Base-by-base conservation (phyloP, 2,329 filamentous ascomycete species). In the Celoporthe dispersa region DNA sequence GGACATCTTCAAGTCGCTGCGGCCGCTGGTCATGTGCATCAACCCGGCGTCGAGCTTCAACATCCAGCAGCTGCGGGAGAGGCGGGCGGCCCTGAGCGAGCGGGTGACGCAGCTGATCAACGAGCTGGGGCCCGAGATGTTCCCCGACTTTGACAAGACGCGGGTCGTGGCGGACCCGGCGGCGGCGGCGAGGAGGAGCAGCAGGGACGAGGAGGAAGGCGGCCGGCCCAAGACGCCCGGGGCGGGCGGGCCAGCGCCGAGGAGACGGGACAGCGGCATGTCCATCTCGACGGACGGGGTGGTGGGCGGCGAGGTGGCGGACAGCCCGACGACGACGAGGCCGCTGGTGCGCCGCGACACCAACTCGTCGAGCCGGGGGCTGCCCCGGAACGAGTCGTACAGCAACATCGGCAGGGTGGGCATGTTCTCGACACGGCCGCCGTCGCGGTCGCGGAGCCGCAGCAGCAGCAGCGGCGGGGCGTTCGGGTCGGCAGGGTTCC, bases 1-100 rank as follows among this genome's bases (percentile, higher is more conserved):
- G 94, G 96, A 99, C 78, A 98, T 99, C 68, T 84, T 96, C 83
- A 99, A 98, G 81, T 98, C 95, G 0, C 87, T 99, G 22, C 89
- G 94, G 12, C 96, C 96, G 7, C 87, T 99, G 12, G 84, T 97
- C 61, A 85, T 98, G 44, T 96, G 93, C 73, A 86, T 98, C 76
- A 92, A 92, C 75, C 96, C 96, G 1, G 90, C 90, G 5, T 95
- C 93, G 1, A 91, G 90, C 79, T 97, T 94, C 82, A 93, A 92
- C 70, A 88, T 99, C 64, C 88, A 93, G 73, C 91, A 91, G 75
- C 87, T 99, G 65, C 90, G 94, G 70, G 83, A 88, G 74, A 86
- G 88, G 72, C 90, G 96, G 67, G 90, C 88, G 35, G 87, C 91
- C 73, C 87, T 99, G 62, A 93, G 93, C 70, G 85, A 88, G 12